Base-by-base conservation (phyloP, 1,284 basidiomycete species). In the Ceratobasidium sp. region DNA sequence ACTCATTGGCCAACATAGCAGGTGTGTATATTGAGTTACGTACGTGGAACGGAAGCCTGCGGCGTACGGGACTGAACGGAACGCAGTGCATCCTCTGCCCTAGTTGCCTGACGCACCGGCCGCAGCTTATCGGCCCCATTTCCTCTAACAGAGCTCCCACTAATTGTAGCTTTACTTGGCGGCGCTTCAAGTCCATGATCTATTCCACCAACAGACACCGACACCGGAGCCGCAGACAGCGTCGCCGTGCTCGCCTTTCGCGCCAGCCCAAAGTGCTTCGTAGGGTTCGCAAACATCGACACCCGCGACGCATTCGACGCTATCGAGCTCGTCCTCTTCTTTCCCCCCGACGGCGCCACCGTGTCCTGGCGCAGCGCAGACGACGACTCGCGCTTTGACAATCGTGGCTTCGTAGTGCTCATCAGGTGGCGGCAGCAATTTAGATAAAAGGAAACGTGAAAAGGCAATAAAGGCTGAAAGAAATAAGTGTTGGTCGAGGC, bases 211-310 rank as follows among this genome's bases (percentile, higher is more conserved):
- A 46, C 61, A 44, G 61, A 44, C 7, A 40, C 73, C 26, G 73
- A 64, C 44, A 75, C 61, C 10, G 73, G 62, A 23, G 73, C 73
- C n/a, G 62, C 73, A 38, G 61, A 54, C 46, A 75, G 50, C 10
- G 73, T 75, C 15, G 73, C 73, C 17, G 73, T 75, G 48, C 73
- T 75, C 17, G 73, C 73, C 61, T 75, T 75, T 40, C 73, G 46
- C 38, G 62, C 57, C 62, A 75, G 40, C 33, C 73, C 73, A 75
- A 75, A 75, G 62, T 62, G 59, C 44, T 66, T 75, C 33, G 73
- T 33, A 46, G 70, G 70, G n/a, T 57, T 74, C 40, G 44, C 28
- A 38, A 75, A 75, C 73, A 75, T 65, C 12, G 70, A 74, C 26
- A 50, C 48, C 40, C 62, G 46, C 12, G 73, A 75, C 5, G 73